Evolutionary conservation across 768 basidiomycete genomes (phyloP).

Genomic region (Piloderma croceum): DNA sequence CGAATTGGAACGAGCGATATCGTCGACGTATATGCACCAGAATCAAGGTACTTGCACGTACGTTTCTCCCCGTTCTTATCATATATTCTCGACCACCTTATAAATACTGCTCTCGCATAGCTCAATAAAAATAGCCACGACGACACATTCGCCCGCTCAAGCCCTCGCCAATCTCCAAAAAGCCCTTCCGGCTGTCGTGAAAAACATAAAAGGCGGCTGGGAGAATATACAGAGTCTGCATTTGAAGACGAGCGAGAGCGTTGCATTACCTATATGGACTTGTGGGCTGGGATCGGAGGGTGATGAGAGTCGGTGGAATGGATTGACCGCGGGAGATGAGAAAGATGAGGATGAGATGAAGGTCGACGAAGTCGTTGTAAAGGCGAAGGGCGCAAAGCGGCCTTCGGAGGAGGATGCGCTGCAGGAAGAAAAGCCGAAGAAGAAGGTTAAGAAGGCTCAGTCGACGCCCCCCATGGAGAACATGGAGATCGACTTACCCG

Average conservation of each 20-base stretch:
- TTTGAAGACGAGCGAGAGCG: constrained; percentile 83
- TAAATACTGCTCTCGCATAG: constrained; percentile 66
- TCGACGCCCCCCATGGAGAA: too few species aligned
- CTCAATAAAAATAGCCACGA: constrained; percentile 33
- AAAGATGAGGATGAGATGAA: constrained; percentile 15
- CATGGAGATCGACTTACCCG: constrained; percentile 6
- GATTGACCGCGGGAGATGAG: constrained; percentile 7
- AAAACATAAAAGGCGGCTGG: constrained; percentile 76
- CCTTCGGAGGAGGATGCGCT: constrained; percentile 32
- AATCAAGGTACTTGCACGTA: constrained; percentile 91
- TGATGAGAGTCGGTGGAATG: constrained; percentile 23
- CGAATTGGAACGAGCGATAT: constrained; percentile 88
- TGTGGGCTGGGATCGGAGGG: constrained; percentile 62
- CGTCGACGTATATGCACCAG: constrained; percentile 94
- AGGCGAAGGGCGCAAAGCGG: constrained; percentile 31
- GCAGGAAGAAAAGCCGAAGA: constrained; percentile 40
- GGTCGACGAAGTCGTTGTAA: constrained; percentile 10
- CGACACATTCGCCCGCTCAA: constrained; percentile 61
- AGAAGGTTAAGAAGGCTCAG: constrained; percentile 34
- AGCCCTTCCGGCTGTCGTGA: constrained; percentile 70
- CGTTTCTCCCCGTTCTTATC: constrained; percentile 26
- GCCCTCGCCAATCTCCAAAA: constrained; percentile 71
- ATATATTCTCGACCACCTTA: not conserved
- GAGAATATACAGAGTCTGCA: constrained; percentile 84
- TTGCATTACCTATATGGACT: constrained; percentile 88